These are phyloP conservation scores for Cercospora sojina DNA, from an alignment of 2,329 filamentous ascomycete species.

Conservation along the genomic window DNA sequence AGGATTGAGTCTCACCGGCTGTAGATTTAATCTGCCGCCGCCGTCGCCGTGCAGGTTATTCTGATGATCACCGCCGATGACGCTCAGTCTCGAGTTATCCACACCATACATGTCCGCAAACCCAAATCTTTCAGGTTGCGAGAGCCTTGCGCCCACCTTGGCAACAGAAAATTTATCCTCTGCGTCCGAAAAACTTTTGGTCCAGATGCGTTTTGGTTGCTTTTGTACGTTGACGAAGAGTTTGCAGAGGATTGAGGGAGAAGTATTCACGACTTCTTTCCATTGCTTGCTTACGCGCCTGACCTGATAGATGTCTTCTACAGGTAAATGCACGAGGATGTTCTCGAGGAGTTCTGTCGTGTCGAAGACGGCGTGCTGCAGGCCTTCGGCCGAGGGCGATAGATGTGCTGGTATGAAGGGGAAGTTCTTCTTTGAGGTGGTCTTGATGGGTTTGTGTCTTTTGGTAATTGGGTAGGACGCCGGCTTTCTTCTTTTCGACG, in stretches of 20 bases:
- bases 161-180: neutral
- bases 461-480: neutral
- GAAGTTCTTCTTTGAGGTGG: neutral
- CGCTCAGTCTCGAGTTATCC: too few relatives aligned
- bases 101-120: too few relatives aligned
- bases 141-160: too few relatives aligned
- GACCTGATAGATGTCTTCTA: neutral
- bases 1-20: too few relatives aligned
- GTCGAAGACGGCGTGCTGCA: neutral
- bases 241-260: neutral
- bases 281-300: neutral
- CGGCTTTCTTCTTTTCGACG: neutral
- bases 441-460: neutral
- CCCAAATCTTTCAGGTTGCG: too few relatives aligned
- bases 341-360: neutral
- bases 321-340: neutral
- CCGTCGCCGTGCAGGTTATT: too few relatives aligned
- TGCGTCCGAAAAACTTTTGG: neutral
- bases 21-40: too few relatives aligned
- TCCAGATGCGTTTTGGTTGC: neutral
- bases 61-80: too few relatives aligned
- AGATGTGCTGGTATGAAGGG: neutral
- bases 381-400: neutral
- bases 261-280: neutral
- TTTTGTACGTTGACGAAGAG: neutral